Evolutionary conservation across 345 rosid genomes (phyloP).

Genomic region (Melastoma malabathricum): DNA sequence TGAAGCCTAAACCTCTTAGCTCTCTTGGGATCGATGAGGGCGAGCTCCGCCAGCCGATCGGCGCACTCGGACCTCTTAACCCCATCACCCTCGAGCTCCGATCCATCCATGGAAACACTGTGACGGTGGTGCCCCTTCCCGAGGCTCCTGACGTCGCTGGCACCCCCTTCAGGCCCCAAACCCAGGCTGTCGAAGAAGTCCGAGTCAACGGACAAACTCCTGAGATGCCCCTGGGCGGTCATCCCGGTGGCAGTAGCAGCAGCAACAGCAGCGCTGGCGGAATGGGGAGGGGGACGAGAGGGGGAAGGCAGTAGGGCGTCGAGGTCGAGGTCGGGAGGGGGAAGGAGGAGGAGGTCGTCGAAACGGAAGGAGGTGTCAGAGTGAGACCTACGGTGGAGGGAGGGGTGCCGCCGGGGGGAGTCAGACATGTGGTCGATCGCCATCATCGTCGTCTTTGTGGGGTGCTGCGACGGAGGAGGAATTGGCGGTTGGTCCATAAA

Average conservation of each 20-base stretch:
- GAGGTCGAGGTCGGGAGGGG: slow-evolving; percentile 72
- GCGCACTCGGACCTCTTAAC: slow-evolving; percentile 70
- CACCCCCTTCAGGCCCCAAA: slow-evolving; percentile 18
- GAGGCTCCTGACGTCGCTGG: slow-evolving; percentile 22
- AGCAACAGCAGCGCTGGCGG: not conserved
- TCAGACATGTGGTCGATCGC: slow-evolving; percentile 58
- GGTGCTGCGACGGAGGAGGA: too few species aligned
- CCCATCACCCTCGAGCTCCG: slow-evolving; percentile 25
- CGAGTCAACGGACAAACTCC: slow-evolving; percentile 86
- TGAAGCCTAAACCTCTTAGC: slow-evolving; percentile 95
- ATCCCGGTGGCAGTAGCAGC: slow-evolving; percentile 27
- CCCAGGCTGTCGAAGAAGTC: slow-evolving; percentile 60
- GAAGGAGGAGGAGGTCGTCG: slow-evolving; percentile 78
- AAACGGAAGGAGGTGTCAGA: slow-evolving; percentile 81
- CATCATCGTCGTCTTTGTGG: too few species aligned
- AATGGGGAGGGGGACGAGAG: slow-evolving; percentile 15
- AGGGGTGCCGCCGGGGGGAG: slow-evolving; percentile 36
- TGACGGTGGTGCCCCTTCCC: slow-evolving; percentile 52
- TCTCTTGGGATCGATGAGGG: slow-evolving; percentile 87
- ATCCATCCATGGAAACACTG: slow-evolving; percentile 81
- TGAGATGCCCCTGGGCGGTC: slow-evolving; percentile 42
- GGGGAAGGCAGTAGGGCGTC: slow-evolving; percentile 30
- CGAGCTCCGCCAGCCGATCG: slow-evolving; percentile 75
- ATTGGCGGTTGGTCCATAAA: too few species aligned
- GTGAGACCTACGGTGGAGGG: slow-evolving; percentile 84